Percentiles rank a stretch among this genome's conserved stretches.
Conservation (phyloP, 768 basidiomycete species). For the Lactarius vividus region DNA sequence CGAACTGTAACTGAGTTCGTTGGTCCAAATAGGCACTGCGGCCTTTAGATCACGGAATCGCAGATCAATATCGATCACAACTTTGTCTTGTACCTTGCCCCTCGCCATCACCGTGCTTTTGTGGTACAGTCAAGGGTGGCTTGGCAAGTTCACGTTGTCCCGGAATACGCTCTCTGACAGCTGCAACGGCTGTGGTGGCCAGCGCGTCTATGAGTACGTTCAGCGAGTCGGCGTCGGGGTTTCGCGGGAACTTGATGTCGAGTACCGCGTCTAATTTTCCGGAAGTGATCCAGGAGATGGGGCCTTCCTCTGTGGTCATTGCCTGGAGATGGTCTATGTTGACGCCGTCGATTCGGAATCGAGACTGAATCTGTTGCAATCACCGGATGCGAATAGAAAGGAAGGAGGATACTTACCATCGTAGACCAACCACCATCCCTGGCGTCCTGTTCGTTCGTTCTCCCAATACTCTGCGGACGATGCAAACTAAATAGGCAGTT, state of each 20-base stretch:
- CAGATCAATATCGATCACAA: slow-evolving; percentile 89
- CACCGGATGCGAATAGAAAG: neutral
- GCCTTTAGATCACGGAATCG: slow-evolving; percentile 95
- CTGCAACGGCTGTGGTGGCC: slow-evolving; percentile 54
- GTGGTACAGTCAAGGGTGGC: slow-evolving; percentile 77
- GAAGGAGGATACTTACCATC: slow-evolving; percentile 11
- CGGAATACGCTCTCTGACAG: slow-evolving; percentile 65
- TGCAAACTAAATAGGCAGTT: slow-evolving; percentile 97
- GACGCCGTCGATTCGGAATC: slow-evolving; percentile 95
- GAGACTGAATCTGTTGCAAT: slow-evolving; percentile 53
- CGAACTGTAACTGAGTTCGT: slow-evolving; percentile 86
- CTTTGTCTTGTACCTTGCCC: slow-evolving; percentile 44
- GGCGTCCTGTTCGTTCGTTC: slow-evolving; percentile 82
- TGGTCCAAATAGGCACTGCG: slow-evolving; percentile 87
- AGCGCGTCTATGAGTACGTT: slow-evolving; percentile 88
- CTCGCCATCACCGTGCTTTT: slow-evolving; percentile 38
- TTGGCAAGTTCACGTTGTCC: slow-evolving; percentile 85
- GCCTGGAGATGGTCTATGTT: slow-evolving; percentile 94
- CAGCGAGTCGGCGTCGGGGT: slow-evolving; percentile 68
- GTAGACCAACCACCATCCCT: slow-evolving; percentile 70
- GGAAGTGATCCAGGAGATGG: slow-evolving; percentile 96
- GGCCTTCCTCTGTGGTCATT: slow-evolving; percentile 76
- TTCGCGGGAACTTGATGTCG: slow-evolving; percentile 94
- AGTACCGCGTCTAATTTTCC: slow-evolving; percentile 96
- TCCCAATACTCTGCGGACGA: slow-evolving; percentile 91